These are phyloP conservation scores for Cyberlindnera galapagoensis DNA, from an alignment of 805 yeast genomes.

Conservation along the genomic window DNA sequence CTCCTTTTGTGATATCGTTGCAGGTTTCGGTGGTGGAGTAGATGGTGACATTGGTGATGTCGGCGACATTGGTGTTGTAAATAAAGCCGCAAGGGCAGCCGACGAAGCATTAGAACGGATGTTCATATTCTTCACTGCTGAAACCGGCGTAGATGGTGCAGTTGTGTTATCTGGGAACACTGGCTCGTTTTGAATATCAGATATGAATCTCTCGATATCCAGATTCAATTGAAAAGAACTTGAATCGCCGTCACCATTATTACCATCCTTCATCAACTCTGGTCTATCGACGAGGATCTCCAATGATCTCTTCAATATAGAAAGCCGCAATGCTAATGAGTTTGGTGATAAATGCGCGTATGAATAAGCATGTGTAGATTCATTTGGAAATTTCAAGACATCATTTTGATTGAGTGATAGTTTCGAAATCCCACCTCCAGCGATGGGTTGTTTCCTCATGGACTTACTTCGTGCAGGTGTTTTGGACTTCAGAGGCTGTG, in stretches of 20 bases:
- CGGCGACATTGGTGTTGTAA: conserved; percentile 12
- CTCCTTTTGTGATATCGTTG: neutral
- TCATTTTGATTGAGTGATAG: conserved; percentile 31
- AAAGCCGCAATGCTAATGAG: conserved; percentile 67
- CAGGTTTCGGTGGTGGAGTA: neutral
- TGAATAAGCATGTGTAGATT: conserved; percentile 79
- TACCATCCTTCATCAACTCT: conserved; percentile 14
- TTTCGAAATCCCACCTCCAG: conserved; percentile 23
- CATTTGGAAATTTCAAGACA: conserved; percentile 61
- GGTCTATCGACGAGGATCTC: conserved; percentile 50
- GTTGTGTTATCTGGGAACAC: conserved; percentile 1
- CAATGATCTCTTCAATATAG: conserved; percentile 67
- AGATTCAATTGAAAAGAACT: conserved; percentile 14
- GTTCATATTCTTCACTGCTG: conserved; percentile 19
- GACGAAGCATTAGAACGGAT: conserved; percentile 33
- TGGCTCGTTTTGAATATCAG: conserved; percentile 17
- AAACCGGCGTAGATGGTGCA: conserved; percentile 2
- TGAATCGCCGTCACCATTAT: conserved; percentile 1
- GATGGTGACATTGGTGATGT: conserved; percentile 2
- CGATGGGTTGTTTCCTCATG: conserved; percentile 3
- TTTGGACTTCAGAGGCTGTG: conserved; percentile 5
- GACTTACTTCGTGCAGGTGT: conserved; percentile 10
- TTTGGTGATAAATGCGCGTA: conserved; percentile 79
- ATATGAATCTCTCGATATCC: conserved; percentile 23
- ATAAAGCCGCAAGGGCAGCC: conserved; percentile 32